These are phyloP conservation scores for Cucurbita ficifolia DNA, from an alignment of 306 rosid species.

Conservation along the genomic window DNA sequence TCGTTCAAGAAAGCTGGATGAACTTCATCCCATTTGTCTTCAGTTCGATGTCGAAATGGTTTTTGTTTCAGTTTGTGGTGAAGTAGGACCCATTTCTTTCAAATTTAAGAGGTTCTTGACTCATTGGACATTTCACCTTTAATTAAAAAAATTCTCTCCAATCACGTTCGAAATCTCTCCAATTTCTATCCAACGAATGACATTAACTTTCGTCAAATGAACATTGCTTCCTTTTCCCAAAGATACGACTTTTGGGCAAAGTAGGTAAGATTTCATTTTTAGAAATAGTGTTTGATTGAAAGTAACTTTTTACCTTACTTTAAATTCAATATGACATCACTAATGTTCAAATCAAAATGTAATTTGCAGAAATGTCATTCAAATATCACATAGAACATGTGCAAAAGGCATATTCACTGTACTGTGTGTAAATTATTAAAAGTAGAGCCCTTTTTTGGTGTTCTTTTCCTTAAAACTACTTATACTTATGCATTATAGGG, in stretches of 20 bases:
- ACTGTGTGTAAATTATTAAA: not conserved
- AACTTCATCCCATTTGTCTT: not conserved
- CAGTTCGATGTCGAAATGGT: not conserved
- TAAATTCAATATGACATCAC: not conserved
- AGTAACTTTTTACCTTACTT: not conserved
- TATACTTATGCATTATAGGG: conserved; percentile 24
- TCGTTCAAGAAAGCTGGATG: not conserved
- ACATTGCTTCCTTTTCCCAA: not conserved
- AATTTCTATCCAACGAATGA: not conserved
- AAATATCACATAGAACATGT: not conserved
- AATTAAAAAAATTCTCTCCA: not conserved
- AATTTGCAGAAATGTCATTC: not conserved
- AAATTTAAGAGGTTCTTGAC: not conserved
- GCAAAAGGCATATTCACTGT: not conserved
- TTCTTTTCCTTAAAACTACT: not conserved
- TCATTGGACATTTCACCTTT: not conserved
- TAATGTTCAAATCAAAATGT: not conserved
- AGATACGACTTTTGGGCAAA: not conserved
- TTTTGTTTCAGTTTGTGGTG: not conserved
- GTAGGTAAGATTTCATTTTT: not conserved
- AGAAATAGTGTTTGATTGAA: not conserved
- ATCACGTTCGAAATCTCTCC: not conserved
- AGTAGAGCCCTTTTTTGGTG: not conserved
- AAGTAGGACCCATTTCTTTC: not conserved
- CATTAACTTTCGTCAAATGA: not conserved